A percentile compares a stretch with the other conserved stretches of the same genome.
These are phyloP conservation scores for Pyrenophora tritici-repentis DNA, from an alignment of 2,329 filamentous ascomycete species.

Conservation along the genomic window DNA sequence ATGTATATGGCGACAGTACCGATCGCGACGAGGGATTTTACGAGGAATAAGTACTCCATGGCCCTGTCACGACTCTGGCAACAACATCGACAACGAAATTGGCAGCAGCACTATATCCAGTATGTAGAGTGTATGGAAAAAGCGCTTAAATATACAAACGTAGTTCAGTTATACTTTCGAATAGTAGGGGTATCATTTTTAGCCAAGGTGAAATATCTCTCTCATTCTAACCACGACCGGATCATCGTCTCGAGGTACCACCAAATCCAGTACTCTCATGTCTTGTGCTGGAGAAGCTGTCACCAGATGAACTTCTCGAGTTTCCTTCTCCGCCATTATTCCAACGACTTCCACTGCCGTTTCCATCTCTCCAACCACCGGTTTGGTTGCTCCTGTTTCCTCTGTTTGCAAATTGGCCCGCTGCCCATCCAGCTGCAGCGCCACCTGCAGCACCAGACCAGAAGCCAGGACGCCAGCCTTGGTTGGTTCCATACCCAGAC, in stretches of 20 bases:
- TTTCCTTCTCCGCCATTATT: conserved; percentile 47
- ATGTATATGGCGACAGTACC: too few species aligned
- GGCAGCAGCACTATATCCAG: too few species aligned
- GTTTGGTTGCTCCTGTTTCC: conserved; percentile 49
- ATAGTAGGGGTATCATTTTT: conserved; percentile 38
- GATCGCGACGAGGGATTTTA: too few species aligned
- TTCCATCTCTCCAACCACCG: conserved; percentile 38
- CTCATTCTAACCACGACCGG: neutral
- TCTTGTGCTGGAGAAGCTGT: conserved; percentile 54
- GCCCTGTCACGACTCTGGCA: too few species aligned
- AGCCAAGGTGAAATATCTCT: conserved; percentile 18
- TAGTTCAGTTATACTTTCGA: neutral
- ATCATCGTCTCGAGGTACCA: conserved; percentile 59
- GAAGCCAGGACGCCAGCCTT: conserved; percentile 73
- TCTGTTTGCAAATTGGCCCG: conserved; percentile 50
- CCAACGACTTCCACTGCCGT: conserved; percentile 39
- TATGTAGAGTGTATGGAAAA: too few species aligned
- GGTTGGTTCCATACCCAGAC: conserved; percentile 27
- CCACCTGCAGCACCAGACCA: conserved; percentile 72
- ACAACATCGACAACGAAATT: too few species aligned
- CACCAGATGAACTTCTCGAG: conserved; percentile 41
- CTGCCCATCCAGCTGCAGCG: conserved; percentile 70
- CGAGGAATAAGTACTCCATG: too few species aligned
- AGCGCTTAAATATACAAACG: neutral
- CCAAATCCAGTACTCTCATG: conserved; percentile 76